Evolutionary conservation across 768 basidiomycete genomes (phyloP), one percentile per base, ranked within the genome.

Genomic region (Astraeus odoratus): DNA sequence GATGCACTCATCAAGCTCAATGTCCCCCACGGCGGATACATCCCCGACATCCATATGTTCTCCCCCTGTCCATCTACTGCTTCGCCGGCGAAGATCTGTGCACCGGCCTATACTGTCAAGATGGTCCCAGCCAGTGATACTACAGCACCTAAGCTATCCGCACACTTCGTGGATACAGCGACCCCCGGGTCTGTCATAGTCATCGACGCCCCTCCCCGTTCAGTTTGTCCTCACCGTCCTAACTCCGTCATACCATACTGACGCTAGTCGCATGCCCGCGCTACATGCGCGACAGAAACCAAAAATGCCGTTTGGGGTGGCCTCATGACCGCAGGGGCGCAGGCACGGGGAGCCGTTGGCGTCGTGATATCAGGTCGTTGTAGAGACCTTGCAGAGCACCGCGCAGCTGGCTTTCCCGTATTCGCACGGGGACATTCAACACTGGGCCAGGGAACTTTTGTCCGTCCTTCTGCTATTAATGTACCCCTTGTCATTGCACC

Each of bases 261-360:
- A 33, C 29, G 22, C 27, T 19, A 31, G 20, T 24, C 20, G 33
- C 40, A 2, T 44, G 22, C 22, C 13, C 27, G 16, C 34, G 13
- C 29, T 39, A 38, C n/a, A 27, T 37, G 42, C 38, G 33, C 3
- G 18, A n/a, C 31, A 83, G 87, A 80, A 44, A 68, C 73, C 22
- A 84, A 83, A 63, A 85, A 81, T 54, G 89, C 90, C 4, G 86
- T 91, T 5, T 95, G 92, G 92, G 91, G 92, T 19, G 91, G 92
- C 16, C 77, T 90, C 39, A 90, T 92, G 90, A 81, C 88, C 9
- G 86, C 87, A 0, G 88, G 88, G 18, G 91, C 91, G 1, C 76
- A 80, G 57, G 75, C 78, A 10, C 79, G 82, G 45, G 75, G 75
- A 16, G 81, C 80, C 10, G 67, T 69, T 19, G 92, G 88, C 9